Evolutionary conservation across 805 yeast genomes (phyloP).

Genomic region (Barnettozyma sucrosica): DNA sequence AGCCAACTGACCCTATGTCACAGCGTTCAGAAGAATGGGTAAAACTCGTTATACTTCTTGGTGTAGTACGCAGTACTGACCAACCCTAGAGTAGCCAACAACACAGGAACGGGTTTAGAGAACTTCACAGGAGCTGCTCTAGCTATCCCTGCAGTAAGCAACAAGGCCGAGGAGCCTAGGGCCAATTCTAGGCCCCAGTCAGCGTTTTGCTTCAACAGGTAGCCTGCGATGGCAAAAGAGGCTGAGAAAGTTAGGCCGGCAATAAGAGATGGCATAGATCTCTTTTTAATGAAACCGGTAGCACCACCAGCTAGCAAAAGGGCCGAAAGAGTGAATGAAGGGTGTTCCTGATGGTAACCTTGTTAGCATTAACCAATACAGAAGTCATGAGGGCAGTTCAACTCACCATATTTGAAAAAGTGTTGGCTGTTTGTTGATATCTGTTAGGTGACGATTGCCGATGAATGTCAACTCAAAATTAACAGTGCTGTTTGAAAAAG

Average conservation of each 20-base stretch:
- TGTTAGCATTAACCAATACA: background rate
- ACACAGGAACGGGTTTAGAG: constrained; percentile 71
- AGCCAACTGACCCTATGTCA: background rate
- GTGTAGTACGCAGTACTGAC: constrained; percentile 62
- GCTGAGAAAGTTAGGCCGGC: constrained; percentile 66
- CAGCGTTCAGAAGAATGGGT: constrained; percentile 27
- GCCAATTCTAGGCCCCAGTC: constrained; percentile 83
- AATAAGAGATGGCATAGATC: constrained; percentile 71
- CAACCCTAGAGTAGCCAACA: constrained; percentile 57
- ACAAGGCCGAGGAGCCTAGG: constrained; percentile 58
- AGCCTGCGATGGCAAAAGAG: constrained; percentile 65
- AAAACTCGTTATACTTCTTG: constrained; percentile 71
- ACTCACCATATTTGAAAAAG: background rate
- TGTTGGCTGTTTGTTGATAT: too few species aligned
- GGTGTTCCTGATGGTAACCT: constrained; percentile 56
- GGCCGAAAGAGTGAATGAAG: constrained; percentile 65
- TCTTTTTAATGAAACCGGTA: constrained; percentile 49
- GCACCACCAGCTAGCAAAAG: constrained; percentile 65
- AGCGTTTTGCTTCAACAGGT: constrained; percentile 63
- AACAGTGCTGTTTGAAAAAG: background rate
- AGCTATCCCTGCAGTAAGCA: constrained; percentile 66
- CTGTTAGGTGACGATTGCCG: background rate
- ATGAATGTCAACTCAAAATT: too few species aligned
- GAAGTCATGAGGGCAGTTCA: background rate
- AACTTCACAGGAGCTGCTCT: constrained; percentile 57